Percentiles rank a stretch among this genome's conserved stretches.
Evolutionary conservation across 768 basidiomycete genomes (phyloP).

Genomic region (Macrocybe gigantea): DNA sequence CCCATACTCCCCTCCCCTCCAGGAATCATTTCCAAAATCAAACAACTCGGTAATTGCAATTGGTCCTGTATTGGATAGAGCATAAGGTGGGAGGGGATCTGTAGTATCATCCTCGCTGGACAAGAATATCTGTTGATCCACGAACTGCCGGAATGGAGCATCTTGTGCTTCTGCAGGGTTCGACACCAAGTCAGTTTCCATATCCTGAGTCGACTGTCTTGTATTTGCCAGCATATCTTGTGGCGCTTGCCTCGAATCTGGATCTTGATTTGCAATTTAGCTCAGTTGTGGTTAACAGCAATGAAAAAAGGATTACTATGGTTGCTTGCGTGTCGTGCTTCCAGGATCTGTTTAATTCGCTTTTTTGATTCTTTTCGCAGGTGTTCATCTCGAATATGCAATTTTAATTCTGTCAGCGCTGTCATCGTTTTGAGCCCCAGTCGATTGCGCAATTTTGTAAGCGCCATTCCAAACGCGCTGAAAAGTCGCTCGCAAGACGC

Average conservation of each 20-base stretch:
- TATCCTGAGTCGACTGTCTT: background rate
- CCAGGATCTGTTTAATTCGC: background rate
- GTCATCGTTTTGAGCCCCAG: slow-evolving; percentile 14
- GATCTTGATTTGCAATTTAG: background rate
- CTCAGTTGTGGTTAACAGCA: background rate
- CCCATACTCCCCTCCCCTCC: background rate
- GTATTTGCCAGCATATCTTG: background rate
- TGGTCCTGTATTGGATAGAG: background rate
- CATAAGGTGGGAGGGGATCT: background rate
- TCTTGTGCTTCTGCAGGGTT: background rate
- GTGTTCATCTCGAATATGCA: slow-evolving; percentile 21
- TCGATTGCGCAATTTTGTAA: slow-evolving; percentile 18
- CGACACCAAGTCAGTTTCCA: background rate
- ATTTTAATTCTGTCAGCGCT: slow-evolving; percentile 19
- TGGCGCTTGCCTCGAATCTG: background rate
- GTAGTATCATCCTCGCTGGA: background rate
- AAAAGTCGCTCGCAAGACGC: slow-evolving; percentile 24
- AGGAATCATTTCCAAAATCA: background rate
- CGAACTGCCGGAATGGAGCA: background rate
- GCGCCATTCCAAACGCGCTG: slow-evolving; percentile 22
- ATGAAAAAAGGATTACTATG: background rate
- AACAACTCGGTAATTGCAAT: background rate
- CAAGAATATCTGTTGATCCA: background rate
- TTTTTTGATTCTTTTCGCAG: slow-evolving; percentile 1
- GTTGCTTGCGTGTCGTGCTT: background rate